phyloP scores from a whole-genome alignment of 2,329 filamentous ascomycete species.

The Alternaria ethzedia region DNA sequence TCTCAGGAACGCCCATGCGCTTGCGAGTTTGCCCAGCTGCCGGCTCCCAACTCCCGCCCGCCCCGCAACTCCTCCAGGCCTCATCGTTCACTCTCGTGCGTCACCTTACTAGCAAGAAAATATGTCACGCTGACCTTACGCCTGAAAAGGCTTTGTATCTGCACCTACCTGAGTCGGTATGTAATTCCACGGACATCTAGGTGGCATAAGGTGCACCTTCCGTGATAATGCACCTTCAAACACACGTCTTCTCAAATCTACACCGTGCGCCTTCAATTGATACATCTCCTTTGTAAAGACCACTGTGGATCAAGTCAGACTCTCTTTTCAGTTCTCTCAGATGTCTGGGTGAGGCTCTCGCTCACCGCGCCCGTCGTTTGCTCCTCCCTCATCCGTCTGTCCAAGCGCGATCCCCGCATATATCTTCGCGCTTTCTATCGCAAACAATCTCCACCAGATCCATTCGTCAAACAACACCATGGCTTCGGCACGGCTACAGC shows the following conservation, averaged over 20 bases:
- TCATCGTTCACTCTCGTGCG: neutral
- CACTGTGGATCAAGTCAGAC: no score
- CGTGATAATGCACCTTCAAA: neutral
- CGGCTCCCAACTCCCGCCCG: neutral
- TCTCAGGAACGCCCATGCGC: constrained; percentile 6
- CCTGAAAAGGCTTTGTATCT: neutral
- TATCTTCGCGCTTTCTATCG: neutral
- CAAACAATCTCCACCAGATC: neutral
- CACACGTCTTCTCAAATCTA: neutral
- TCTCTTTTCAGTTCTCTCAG: neutral
- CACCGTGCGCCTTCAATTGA: neutral
- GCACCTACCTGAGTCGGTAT: neutral
- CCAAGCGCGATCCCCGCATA: neutral
- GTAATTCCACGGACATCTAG: neutral
- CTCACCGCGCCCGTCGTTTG: constrained; percentile 3
- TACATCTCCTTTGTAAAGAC: neutral
- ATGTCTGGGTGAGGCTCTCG: neutral
- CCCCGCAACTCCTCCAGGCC: neutral
- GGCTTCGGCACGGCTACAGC: constrained; percentile 32
- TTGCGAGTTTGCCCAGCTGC: neutral
- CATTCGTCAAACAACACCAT: constrained; percentile 19
- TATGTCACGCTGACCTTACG: neutral
- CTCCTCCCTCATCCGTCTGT: constrained; percentile 10
- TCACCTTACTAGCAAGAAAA: neutral
- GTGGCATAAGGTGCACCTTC: neutral